Percentiles rank a stretch among this genome's conserved stretches.
Conservation (phyloP, 1,284 basidiomycete genomes). For the Melanopsichium pennsylvanicum region DNA sequence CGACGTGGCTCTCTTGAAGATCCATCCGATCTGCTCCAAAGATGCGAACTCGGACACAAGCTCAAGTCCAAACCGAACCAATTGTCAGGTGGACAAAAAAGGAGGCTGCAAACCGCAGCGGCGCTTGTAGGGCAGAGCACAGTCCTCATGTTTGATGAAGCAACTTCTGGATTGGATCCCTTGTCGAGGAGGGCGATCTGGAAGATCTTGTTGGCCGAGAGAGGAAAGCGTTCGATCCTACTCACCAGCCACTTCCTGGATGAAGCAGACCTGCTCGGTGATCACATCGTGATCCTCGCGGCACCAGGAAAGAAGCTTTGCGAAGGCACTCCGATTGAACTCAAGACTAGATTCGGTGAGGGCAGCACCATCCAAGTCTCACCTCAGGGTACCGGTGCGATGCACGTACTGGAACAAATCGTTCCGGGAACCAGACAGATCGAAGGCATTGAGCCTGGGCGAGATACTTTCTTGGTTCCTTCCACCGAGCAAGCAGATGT, state of each 20-base stretch:
- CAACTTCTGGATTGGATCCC: constrained; percentile 81
- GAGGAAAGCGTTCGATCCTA: constrained; percentile 74
- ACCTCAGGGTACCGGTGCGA: constrained; percentile 4
- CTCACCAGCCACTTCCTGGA: constrained; percentile 79
- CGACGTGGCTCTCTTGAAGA: constrained; percentile 67
- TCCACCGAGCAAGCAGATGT: constrained; percentile 67
- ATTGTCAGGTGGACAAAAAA: constrained; percentile 80
- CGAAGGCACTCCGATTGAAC: constrained; percentile 75
- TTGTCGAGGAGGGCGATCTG: constrained; percentile 79
- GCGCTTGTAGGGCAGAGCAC: constrained; percentile 77
- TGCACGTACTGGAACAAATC: constrained; percentile 9
- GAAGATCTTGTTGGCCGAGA: constrained; percentile 74
- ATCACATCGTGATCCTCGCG: constrained; percentile 77
- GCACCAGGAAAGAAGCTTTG: constrained; percentile 79
- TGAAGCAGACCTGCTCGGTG: constrained; percentile 80
- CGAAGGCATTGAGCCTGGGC: constrained; percentile 13
- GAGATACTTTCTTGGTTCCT: constrained; percentile 66
- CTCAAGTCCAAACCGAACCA: constrained; percentile 74
- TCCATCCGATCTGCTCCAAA: constrained; percentile 12
- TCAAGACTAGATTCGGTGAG: constrained; percentile 77
- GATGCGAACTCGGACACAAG: constrained; percentile 76
- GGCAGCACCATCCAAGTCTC: constrained; percentile 72
- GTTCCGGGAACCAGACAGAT: constrained; percentile 66
- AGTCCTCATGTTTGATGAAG: constrained; percentile 78
- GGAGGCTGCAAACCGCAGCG: constrained; percentile 80